A percentile compares a stretch with the other conserved stretches of the same genome.
Conservation (phyloP, 2,329 filamentous ascomycete species). For the Colletotrichum sp. region DNA sequence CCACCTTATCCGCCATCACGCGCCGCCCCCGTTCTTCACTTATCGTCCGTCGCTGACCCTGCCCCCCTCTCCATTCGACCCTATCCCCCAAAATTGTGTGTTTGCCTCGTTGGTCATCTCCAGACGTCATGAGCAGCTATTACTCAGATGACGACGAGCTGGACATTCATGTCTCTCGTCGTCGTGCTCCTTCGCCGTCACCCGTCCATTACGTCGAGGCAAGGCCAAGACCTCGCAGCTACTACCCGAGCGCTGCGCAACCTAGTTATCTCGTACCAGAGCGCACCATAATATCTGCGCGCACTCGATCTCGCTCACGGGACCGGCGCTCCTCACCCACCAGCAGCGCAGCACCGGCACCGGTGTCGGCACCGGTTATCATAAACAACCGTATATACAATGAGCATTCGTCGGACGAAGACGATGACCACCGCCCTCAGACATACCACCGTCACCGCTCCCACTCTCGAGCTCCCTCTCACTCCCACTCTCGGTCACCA, state of each 20-base stretch:
- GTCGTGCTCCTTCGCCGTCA: slow-evolving; percentile 43
- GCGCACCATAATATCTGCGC: slow-evolving; percentile 49
- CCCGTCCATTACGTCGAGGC: slow-evolving; percentile 53
- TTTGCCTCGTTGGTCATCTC: not conserved
- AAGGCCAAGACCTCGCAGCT: slow-evolving; percentile 41
- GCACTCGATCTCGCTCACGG: slow-evolving; percentile 47
- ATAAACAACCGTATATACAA: slow-evolving; percentile 64
- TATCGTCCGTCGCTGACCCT: not conserved
- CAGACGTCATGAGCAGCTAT: slow-evolving; percentile 35
- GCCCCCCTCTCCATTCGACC: not conserved
- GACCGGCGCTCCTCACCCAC: slow-evolving; percentile 51
- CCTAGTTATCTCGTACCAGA: slow-evolving; percentile 48
- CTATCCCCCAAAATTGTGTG: not conserved
- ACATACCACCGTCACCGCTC: slow-evolving; percentile 30
- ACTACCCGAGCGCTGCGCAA: slow-evolving; percentile 43
- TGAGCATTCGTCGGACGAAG: slow-evolving; percentile 50
- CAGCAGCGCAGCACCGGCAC: slow-evolving; percentile 28
- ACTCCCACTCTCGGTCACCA: slow-evolving; percentile 34
- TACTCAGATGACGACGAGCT: slow-evolving; percentile 61
- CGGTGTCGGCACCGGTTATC: slow-evolving; percentile 45
- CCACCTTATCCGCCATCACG: not conserved
- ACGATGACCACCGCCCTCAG: slow-evolving; percentile 36
- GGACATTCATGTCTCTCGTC: slow-evolving; percentile 51
- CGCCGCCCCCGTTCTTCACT: not conserved
- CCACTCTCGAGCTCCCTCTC: slow-evolving; percentile 29